A percentile compares a stretch with the other conserved stretches of the same genome.
Evolutionary conservation across 2,329 filamentous ascomycete species (phyloP).

Genomic region (Phyllosticta paracitricarpa): DNA sequence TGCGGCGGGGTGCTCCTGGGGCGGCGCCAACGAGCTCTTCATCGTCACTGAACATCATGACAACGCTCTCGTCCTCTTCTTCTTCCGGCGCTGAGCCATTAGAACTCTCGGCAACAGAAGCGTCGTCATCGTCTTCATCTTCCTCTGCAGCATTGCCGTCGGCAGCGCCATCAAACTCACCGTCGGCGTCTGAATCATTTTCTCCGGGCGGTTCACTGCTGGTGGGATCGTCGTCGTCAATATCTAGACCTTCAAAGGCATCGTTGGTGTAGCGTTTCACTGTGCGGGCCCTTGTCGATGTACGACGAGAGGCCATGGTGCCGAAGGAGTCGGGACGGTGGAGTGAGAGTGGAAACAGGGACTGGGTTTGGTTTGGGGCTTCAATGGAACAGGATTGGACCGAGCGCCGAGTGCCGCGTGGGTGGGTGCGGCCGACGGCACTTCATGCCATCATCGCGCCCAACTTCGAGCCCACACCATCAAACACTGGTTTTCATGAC

Average conservation of each 20-base stretch:
- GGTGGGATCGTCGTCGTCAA: constrained; percentile 14
- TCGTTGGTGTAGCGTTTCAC: constrained; percentile 21
- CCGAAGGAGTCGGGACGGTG: background rate
- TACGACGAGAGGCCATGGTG: constrained; percentile 8
- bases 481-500: background rate
- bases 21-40: constrained; percentile 15
- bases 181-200: constrained; percentile 26
- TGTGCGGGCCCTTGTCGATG: constrained; percentile 5
- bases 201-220: constrained; percentile 12
- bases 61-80: constrained; percentile 6
- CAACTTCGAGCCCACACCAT: background rate
- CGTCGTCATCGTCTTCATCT: constrained; percentile 13
- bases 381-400: background rate
- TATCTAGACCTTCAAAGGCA: constrained; percentile 24
- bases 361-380: background rate
- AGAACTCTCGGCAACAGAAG: constrained; percentile 1
- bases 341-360: background rate
- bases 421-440: background rate
- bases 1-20: background rate
- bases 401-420: background rate
- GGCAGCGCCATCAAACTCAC: constrained; percentile 15
- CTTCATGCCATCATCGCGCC: background rate
- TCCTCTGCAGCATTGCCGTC: constrained; percentile 11
- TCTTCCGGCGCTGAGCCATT: constrained; percentile 6
- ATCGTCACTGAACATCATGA: constrained; percentile 14